Evolutionary conservation across 2,329 filamentous ascomycete species (phyloP).

Genomic region (Aureobasidium uvarum): DNA sequence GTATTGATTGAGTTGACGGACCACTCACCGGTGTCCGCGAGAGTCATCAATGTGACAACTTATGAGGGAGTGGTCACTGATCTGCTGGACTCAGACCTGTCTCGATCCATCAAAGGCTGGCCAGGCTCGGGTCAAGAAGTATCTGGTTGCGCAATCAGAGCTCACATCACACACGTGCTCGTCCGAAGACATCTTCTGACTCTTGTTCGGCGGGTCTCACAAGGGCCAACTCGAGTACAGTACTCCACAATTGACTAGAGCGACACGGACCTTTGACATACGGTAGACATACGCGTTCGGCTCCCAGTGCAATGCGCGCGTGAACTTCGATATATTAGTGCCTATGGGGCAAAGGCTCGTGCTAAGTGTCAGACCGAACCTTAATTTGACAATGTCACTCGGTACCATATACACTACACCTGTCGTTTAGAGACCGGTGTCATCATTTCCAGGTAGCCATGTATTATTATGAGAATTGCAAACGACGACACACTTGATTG

Average conservation of each 20-base stretch:
- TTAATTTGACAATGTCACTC: neutral
- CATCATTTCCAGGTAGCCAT: neutral
- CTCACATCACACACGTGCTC: neutral
- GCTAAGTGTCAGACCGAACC: conserved; percentile 11
- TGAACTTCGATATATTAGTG: conserved; percentile 6
- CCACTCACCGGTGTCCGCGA: neutral
- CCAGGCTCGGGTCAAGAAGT: neutral
- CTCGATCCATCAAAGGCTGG: neutral
- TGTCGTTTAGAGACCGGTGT: neutral
- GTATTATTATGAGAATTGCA: neutral
- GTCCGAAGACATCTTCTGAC: neutral
- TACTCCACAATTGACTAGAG: conserved; percentile 3
- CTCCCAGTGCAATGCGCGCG: neutral
- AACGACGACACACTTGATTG: neutral
- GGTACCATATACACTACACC: neutral
- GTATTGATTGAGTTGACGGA: neutral
- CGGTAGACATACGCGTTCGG: conserved; percentile 4
- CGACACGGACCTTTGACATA: neutral
- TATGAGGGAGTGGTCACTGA: neutral
- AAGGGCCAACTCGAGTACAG: neutral
- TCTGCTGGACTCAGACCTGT: neutral
- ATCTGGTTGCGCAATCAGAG: neutral
- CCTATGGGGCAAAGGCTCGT: neutral
- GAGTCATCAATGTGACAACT: neutral
- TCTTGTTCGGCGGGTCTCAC: neutral